phyloP scores from a whole-genome alignment of 228 moss, liverwort and hornwort species.

The Sphagnum fallax region DNA sequence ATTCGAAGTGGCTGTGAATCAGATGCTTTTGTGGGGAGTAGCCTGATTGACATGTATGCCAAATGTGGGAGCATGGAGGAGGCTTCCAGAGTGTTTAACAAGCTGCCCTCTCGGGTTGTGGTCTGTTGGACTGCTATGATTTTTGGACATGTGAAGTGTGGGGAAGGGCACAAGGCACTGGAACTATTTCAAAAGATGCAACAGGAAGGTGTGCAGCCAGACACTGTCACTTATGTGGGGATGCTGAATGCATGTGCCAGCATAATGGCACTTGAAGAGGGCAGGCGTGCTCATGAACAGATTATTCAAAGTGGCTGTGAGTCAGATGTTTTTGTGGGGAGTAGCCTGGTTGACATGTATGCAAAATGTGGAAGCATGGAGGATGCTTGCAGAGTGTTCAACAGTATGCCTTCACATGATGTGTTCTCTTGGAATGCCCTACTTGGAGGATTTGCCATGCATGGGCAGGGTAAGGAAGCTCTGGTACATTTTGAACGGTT shows the following conservation, averaged over 20 bases:
- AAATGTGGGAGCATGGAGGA: constrained; percentile 5
- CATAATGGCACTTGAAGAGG: not conserved
- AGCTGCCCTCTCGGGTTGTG: too few relatives aligned
- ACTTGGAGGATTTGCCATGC: constrained; percentile 8
- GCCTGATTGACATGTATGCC: not conserved
- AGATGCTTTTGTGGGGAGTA: too few relatives aligned
- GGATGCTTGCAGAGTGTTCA: constrained; percentile 1
- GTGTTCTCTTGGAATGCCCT: constrained; percentile 17
- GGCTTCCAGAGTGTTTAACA: too few relatives aligned
- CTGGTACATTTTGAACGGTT: constrained; percentile 4
- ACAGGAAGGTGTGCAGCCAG: not conserved
- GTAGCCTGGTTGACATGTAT: not conserved
- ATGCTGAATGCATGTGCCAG: not conserved
- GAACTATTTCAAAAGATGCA: not conserved
- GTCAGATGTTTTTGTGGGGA: not conserved
- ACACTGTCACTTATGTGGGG: not conserved
- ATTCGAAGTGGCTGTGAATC: too few relatives aligned
- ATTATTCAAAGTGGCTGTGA: not conserved
- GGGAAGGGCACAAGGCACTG: too few relatives aligned
- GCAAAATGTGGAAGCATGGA: not conserved
- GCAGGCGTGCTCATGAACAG: not conserved
- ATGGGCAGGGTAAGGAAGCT: constrained; percentile 5
- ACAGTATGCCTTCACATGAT: constrained; percentile 10
- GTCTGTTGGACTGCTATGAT: too few relatives aligned
- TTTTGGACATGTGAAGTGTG: too few relatives aligned